These are phyloP conservation scores for Clitopilus passeckerianus DNA, from an alignment of 768 basidiomycete species.

Conservation along the genomic window DNA sequence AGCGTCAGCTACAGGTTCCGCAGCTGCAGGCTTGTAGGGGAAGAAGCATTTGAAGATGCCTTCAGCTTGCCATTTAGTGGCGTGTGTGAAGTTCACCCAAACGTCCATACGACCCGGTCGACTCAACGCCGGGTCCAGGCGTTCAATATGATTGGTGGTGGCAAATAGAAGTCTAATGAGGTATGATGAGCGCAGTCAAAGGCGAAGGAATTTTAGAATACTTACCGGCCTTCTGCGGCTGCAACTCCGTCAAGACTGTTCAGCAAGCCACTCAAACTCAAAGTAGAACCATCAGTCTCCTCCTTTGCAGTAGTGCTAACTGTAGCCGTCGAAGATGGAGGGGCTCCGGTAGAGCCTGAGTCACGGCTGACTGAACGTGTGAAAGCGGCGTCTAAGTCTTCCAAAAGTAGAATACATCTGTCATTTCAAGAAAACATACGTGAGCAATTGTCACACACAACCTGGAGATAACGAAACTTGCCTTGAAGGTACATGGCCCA, in stretches of 20 bases:
- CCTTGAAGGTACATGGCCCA: conserved; percentile 87
- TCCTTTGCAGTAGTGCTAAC: conserved; percentile 34
- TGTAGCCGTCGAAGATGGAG: conserved; percentile 41
- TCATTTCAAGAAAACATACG: neutral
- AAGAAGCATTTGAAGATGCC: conserved; percentile 95
- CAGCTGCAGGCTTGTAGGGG: conserved; percentile 50
- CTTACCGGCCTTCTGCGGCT: conserved; percentile 81
- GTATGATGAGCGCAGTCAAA: conserved; percentile 8
- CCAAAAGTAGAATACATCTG: conserved; percentile 89
- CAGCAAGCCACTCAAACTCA: conserved; percentile 79
- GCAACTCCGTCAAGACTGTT: conserved; percentile 87
- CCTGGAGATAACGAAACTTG: conserved; percentile 22
- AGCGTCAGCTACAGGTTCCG: conserved; percentile 9
- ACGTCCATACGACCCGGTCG: conserved; percentile 91
- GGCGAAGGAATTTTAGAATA: conserved; percentile 9
- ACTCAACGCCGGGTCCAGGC: conserved; percentile 84
- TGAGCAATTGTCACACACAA: conserved; percentile 1
- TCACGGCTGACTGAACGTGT: conserved; percentile 85
- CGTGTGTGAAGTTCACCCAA: conserved; percentile 88
- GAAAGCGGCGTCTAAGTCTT: conserved; percentile 92
- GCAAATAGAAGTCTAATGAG: conserved; percentile 72
- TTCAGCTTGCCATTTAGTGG: conserved; percentile 90
- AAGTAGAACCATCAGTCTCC: conserved; percentile 70
- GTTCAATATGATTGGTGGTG: conserved; percentile 92
- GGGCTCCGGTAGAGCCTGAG: conserved; percentile 69